Percentiles rank a stretch among this genome's conserved stretches.
phyloP scores from a whole-genome alignment of 805 yeast genomes.

The Yarrowia porcina region DNA sequence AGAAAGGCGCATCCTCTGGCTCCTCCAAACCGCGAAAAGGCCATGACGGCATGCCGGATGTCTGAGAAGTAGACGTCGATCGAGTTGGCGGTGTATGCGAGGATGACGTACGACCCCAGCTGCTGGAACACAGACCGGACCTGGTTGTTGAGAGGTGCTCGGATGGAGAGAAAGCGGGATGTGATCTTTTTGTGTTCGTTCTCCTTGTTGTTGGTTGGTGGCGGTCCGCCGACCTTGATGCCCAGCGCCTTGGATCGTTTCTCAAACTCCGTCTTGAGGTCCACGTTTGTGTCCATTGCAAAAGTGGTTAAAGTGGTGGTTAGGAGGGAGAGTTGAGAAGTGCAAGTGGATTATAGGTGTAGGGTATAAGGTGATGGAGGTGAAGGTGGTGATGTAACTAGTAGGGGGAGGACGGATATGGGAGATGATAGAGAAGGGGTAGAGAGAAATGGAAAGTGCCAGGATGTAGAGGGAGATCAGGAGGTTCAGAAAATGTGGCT shows the following conservation, averaged over 20 bases:
- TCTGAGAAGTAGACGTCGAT: conserved; percentile 11
- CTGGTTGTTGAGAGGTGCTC: not conserved
- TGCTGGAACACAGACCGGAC: not conserved
- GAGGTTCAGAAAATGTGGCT: too few species aligned
- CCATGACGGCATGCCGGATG: conserved; percentile 8
- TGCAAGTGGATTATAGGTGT: conserved; percentile 49
- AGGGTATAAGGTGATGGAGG: not conserved
- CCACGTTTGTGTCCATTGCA: conserved; percentile 10
- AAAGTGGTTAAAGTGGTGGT: not conserved
- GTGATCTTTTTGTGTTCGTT: not conserved
- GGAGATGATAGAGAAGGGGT: too few species aligned
- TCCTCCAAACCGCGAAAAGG: not conserved
- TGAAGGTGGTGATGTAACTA: not conserved
- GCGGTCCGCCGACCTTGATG: conserved; percentile 4
- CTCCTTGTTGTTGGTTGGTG: not conserved
- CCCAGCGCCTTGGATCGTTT: conserved; percentile 48
- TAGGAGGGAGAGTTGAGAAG: not conserved
- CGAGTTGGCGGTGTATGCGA: not conserved
- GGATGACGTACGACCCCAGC: conserved; percentile 14
- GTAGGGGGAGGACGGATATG: too few species aligned
- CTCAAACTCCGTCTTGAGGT: conserved; percentile 52
- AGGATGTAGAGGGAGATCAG: too few species aligned
- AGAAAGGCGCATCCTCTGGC: not conserved
- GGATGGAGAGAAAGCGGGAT: not conserved
- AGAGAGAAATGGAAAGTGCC: too few species aligned